These are phyloP conservation scores for Telopea speciosissima DNA, from an alignment of 177 flowering plant genomes.

Conservation along the genomic window DNA sequence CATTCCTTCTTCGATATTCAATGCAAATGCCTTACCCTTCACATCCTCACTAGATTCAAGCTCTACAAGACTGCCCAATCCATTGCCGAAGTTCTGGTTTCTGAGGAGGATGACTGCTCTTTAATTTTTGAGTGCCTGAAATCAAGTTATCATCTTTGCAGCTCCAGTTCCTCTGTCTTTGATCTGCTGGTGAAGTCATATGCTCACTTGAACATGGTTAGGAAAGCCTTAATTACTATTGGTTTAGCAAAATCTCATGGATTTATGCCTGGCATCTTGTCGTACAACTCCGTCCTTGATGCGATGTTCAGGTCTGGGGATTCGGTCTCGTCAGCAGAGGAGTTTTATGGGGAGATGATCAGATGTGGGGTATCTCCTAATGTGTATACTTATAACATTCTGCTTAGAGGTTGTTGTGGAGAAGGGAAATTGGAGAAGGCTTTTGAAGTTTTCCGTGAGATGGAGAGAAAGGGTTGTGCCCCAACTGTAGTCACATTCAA, in stretches of 20 bases:
- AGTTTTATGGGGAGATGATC: not conserved
- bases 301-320: not conserved
- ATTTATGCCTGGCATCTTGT: not conserved
- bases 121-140: not conserved
- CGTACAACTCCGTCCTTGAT: not conserved
- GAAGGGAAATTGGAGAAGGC: not conserved
- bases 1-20: not conserved
- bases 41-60: not conserved
- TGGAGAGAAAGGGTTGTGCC: not conserved
- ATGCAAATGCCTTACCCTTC: not conserved
- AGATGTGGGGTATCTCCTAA: not conserved
- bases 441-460: not conserved
- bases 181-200: not conserved
- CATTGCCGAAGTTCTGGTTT: not conserved
- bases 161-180: not conserved
- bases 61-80: constrained; percentile 1
- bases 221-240: not conserved
- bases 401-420: not conserved
- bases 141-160: not conserved
- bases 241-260: not conserved
- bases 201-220: not conserved
- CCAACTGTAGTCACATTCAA: not conserved
- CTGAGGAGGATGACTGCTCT: not conserved
- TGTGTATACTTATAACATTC: not conserved
- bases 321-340: not conserved